Evolutionary conservation across 108 stramenopile genomes (phyloP), one percentile per base, ranked within the genome.

Genomic region (Craspedostauros australis): DNA sequence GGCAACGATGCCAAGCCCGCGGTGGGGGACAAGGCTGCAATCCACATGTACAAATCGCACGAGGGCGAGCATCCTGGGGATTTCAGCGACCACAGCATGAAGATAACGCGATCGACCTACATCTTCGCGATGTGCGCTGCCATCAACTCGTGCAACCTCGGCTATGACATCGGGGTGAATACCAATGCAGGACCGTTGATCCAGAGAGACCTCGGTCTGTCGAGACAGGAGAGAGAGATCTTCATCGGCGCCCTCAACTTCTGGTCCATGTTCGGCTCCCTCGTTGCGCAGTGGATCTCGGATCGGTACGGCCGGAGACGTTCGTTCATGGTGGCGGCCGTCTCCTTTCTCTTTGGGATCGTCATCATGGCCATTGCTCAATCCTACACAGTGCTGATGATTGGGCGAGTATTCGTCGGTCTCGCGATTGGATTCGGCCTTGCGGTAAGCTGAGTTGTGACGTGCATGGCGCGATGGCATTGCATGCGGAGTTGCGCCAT

Each of bases 361-460:
- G 29, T 79, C 12, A 64, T 83, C 15, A 68, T 66, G 42, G 52
- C 69, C 43, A 36, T 42, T 4, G 71, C 86, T 6, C 40, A 39
- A 0, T 41, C 39, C 2, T 94, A 65, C 63, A 46, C 62, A 5
- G 25, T 43, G 3, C 53, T 94, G 18, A 91, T 94, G 88, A n/a
- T 86, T 18, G 86, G 86, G 5, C 70, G 93, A 28, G 53, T 75
- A 4, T 77, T 91, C 60, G 73, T 85, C 8, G 93, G 93, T 4
- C 57, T 86, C 22, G 93, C 86, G 27, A 82, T 91, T 39, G 93
- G 93, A 14, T 73, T 88, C 57, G 88, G 88, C 14, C 53, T 94
- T 28, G 85, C 85, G 40, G 60, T 69, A 69, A 40, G 68, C 42
- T 9, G 4, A 24, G 31, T 64, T 30, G 5, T 30, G 4, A 28